These are phyloP conservation scores for Aspergillus latus DNA, from an alignment of 2,329 filamentous ascomycete genomes.

Conservation along the genomic window DNA sequence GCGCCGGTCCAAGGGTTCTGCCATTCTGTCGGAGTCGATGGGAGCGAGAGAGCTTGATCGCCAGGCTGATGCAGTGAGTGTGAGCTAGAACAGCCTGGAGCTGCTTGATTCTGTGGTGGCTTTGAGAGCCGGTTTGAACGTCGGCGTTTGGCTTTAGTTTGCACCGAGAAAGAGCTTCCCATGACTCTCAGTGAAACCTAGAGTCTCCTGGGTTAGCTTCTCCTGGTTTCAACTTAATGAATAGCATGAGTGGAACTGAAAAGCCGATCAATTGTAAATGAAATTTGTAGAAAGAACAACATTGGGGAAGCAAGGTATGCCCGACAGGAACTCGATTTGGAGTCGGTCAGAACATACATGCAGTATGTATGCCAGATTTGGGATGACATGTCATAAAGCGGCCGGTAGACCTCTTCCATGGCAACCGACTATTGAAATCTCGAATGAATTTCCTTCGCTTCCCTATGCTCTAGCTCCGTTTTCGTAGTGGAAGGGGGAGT, in stretches of 20 bases:
- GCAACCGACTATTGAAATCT: neutral
- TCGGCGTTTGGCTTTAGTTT: slow-evolving; percentile 33
- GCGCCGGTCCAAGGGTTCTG: slow-evolving; percentile 38
- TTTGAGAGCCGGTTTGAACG: slow-evolving; percentile 40
- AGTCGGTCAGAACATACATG: slow-evolving; percentile 2
- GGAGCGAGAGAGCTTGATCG: slow-evolving; percentile 9
- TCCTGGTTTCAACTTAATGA: slow-evolving; percentile 11
- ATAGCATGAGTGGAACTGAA: slow-evolving; percentile 6
- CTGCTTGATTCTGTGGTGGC: slow-evolving; percentile 31
- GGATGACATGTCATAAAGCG: neutral
- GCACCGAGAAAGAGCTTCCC: slow-evolving; percentile 39
- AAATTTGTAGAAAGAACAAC: slow-evolving; percentile 1
- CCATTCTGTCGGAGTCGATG: slow-evolving; percentile 26
- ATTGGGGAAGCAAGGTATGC: neutral
- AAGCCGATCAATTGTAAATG: neutral
- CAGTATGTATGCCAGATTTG: neutral
- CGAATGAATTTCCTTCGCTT: neutral
- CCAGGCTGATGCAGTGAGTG: slow-evolving; percentile 18
- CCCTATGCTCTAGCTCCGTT: neutral
- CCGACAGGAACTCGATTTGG: neutral
- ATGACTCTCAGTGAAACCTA: slow-evolving; percentile 27
- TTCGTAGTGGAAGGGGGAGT: neutral
- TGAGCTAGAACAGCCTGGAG: slow-evolving; percentile 13
- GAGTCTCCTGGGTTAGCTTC: slow-evolving; percentile 16
- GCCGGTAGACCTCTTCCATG: neutral